Evolutionary conservation across 495 filamentous ascomycete species (phyloP).

Genomic region (Pseudoneurospora amorphoporcata): DNA sequence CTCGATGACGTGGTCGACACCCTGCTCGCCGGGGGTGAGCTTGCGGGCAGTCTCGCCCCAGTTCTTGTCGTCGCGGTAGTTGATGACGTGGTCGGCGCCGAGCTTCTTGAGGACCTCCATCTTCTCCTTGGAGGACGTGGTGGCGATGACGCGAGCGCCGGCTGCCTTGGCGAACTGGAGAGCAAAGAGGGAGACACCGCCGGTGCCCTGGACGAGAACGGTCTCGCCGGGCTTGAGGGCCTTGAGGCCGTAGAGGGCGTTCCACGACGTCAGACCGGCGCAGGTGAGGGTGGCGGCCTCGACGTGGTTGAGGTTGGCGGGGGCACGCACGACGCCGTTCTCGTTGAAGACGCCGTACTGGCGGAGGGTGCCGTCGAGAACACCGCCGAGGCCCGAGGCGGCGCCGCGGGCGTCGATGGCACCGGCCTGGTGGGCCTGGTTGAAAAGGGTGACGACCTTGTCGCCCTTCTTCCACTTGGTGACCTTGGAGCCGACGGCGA

Average conservation of each 20-base stretch:
- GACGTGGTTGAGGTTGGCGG: slow-evolving; percentile 47
- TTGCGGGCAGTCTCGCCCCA: slow-evolving; percentile 70
- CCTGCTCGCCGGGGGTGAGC: slow-evolving; percentile 47
- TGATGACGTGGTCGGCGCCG: slow-evolving; percentile 69
- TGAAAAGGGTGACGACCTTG: slow-evolving; percentile 67
- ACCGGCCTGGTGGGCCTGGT: slow-evolving; percentile 62
- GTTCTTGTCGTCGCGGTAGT: slow-evolving; percentile 58
- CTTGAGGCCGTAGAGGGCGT: slow-evolving; percentile 65
- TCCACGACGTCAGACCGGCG: slow-evolving; percentile 74
- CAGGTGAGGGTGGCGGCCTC: slow-evolving; percentile 63
- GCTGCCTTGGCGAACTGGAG: slow-evolving; percentile 76
- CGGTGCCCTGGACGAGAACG: slow-evolving; percentile 73
- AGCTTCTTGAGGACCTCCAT: slow-evolving; percentile 55
- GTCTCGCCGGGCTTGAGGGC: slow-evolving; percentile 54
- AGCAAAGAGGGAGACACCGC: slow-evolving; percentile 70
- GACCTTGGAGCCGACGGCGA: slow-evolving; percentile 58
- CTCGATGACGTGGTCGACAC: slow-evolving; percentile 64
- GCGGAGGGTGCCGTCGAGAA: slow-evolving; percentile 58
- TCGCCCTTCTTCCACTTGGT: slow-evolving; percentile 59
- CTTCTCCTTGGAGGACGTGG: slow-evolving; percentile 61
- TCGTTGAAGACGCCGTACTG: slow-evolving; percentile 64
- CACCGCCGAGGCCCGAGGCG: slow-evolving; percentile 57
- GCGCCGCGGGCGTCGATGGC: slow-evolving; percentile 32
- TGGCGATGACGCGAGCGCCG: slow-evolving; percentile 71
- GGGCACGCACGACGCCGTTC: slow-evolving; percentile 55